These are phyloP conservation scores for Venustampulla echinocandica DNA, from an alignment of 495 filamentous ascomycete species.

Conservation along the genomic window DNA sequence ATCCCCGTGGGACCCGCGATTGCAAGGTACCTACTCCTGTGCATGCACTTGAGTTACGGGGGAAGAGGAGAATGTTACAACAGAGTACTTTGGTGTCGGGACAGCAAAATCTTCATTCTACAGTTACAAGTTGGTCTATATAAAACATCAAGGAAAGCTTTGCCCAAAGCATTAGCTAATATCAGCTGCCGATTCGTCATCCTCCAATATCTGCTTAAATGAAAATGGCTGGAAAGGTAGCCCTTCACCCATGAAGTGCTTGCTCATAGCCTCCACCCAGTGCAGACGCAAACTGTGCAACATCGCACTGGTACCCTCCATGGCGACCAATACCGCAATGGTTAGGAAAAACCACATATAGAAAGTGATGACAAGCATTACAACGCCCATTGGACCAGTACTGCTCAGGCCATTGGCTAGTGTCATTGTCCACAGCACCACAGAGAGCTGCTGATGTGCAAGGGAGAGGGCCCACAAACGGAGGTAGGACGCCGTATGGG, in stretches of 20 bases:
- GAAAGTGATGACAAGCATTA: slow-evolving; percentile 74
- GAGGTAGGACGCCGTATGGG: slow-evolving; percentile 96
- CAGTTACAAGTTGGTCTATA: slow-evolving; percentile 20
- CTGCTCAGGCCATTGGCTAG: slow-evolving; percentile 62
- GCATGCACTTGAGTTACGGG: not conserved
- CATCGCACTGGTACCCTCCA: slow-evolving; percentile 86
- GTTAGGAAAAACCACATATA: slow-evolving; percentile 80
- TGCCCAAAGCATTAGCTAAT: slow-evolving; percentile 8
- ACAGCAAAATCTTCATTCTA: slow-evolving; percentile 15
- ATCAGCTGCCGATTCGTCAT: slow-evolving; percentile 47
- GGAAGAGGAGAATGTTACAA: not conserved
- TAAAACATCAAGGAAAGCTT: slow-evolving; percentile 5
- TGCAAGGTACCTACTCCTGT: not conserved
- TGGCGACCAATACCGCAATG: slow-evolving; percentile 44
- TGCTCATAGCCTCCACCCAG: slow-evolving; percentile 99
- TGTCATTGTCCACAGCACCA: slow-evolving; percentile 96
- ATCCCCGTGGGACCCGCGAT: not conserved
- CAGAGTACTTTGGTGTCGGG: not conserved
- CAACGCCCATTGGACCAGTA: slow-evolving; percentile 57
- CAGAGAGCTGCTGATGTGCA: slow-evolving; percentile 93
- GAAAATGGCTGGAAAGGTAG: slow-evolving; percentile 88
- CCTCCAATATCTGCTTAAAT: slow-evolving; percentile 80
- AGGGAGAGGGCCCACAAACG: slow-evolving; percentile 97
- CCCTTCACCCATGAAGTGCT: slow-evolving; percentile 95
- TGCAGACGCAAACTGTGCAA: slow-evolving; percentile 91